Evolutionary conservation across 2,329 filamentous ascomycete species (phyloP).

Genomic region (Cladosporium sp.): DNA sequence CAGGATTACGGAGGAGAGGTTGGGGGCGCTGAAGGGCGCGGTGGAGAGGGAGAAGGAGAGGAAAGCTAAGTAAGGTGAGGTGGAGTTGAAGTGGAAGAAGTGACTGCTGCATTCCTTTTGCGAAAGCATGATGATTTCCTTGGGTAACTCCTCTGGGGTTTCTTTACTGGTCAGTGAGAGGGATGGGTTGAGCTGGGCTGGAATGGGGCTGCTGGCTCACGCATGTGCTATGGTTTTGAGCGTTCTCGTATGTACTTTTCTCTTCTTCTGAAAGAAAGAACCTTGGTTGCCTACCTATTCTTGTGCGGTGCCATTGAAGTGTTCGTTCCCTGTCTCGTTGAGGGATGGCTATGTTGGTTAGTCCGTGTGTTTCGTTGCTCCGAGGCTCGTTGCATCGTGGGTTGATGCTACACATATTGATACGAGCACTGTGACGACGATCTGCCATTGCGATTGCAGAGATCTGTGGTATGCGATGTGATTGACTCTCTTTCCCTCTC

Average conservation of each 20-base stretch:
- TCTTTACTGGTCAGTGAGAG: not conserved
- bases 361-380: not conserved
- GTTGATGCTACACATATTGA: not conserved
- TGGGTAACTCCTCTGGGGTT: not conserved
- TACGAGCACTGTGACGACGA: not conserved
- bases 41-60: conserved; percentile 59
- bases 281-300: not conserved
- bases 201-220: not conserved
- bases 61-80: conserved; percentile 7
- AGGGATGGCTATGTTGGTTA: not conserved
- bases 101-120: not conserved
- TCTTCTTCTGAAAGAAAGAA: conserved; percentile 1
- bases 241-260: conserved; percentile 17
- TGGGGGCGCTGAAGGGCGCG: conserved; percentile 74
- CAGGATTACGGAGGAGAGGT: conserved; percentile 79
- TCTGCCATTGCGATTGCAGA: not conserved
- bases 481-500: too few species aligned
- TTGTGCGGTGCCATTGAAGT: not conserved
- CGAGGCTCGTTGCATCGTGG: not conserved
- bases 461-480: too few species aligned
- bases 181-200: not conserved
- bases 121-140: not conserved
- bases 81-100: not conserved
- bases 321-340: not conserved
- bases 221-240: conserved; percentile 11